Evolutionary conservation across 306 rosid genomes (phyloP).

Genomic region (Spatholobus suberectus): DNA sequence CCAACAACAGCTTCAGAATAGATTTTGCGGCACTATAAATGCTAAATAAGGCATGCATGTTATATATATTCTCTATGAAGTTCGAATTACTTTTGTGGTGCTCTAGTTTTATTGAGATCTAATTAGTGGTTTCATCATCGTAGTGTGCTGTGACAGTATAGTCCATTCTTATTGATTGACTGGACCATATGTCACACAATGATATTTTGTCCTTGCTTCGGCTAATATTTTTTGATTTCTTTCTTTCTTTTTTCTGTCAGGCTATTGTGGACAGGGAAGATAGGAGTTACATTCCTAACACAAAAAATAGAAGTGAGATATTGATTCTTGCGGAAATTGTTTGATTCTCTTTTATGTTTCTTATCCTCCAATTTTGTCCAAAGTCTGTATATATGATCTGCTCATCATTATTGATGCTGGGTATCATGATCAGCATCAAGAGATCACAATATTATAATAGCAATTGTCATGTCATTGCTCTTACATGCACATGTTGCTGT

Average conservation of each 20-base stretch:
- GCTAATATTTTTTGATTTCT: slow-evolving; percentile 36
- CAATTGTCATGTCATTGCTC: slow-evolving; percentile 24
- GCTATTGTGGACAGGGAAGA: slow-evolving; percentile 38
- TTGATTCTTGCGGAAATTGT: slow-evolving; percentile 39
- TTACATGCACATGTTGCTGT: neutral
- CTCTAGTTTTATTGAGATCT: slow-evolving; percentile 5
- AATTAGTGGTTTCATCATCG: neutral
- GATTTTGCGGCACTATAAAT: slow-evolving; percentile 38
- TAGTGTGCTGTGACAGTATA: neutral
- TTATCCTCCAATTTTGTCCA: slow-evolving; percentile 34
- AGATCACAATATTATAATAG: slow-evolving; percentile 14
- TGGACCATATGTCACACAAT: neutral
- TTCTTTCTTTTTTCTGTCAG: slow-evolving; percentile 31
- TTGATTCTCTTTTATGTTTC: slow-evolving; percentile 18
- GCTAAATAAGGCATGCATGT: slow-evolving; percentile 30
- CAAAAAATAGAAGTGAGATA: slow-evolving; percentile 37
- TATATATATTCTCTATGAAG: neutral
- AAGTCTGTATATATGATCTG: slow-evolving; percentile 30
- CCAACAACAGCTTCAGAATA: slow-evolving; percentile 58
- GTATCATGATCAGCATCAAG: slow-evolving; percentile 21
- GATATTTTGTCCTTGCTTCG: slow-evolving; percentile 24
- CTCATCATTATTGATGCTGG: slow-evolving; percentile 8
- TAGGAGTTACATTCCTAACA: slow-evolving; percentile 37
- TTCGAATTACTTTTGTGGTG: neutral
- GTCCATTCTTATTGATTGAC: neutral